phyloP scores from a whole-genome alignment of 805 yeast genomes.

The Cephaloascus fragrans region DNA sequence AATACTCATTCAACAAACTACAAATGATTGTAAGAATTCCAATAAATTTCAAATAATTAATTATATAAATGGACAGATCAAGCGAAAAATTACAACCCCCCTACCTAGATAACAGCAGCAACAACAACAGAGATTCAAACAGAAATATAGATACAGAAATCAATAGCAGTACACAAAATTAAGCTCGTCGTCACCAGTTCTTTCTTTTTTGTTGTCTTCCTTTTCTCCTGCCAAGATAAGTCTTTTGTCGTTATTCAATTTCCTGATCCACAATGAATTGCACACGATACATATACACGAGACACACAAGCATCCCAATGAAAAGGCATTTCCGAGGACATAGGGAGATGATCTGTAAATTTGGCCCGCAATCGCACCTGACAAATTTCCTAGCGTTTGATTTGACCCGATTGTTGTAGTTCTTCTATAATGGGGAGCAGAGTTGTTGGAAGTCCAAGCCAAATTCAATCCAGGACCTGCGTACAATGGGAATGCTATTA shows the following conservation, averaged over 20 bases:
- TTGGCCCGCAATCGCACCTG: constrained; percentile 36
- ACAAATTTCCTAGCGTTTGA: constrained; percentile 32
- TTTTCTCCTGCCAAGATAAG: constrained; percentile 10
- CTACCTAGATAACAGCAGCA: too few relatives aligned
- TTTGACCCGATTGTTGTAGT: constrained; percentile 31
- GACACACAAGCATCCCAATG: constrained; percentile 21
- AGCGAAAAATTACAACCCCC: too few relatives aligned
- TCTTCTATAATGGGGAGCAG: constrained; percentile 30
- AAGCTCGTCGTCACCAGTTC: constrained; percentile 13
- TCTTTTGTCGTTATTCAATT: constrained; percentile 6
- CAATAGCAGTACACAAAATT: constrained; percentile 11
- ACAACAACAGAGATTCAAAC: too few relatives aligned
- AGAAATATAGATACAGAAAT: neutral
- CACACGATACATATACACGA: constrained; percentile 9
- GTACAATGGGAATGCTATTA: constrained; percentile 24
- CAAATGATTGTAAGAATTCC: too few relatives aligned
- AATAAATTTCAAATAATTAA: too few relatives aligned
- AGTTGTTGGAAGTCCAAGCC: constrained; percentile 33
- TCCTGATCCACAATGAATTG: constrained; percentile 7
- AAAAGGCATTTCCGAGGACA: constrained; percentile 26
- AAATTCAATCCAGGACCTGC: constrained; percentile 27
- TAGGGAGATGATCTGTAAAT: constrained; percentile 30
- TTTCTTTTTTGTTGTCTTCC: constrained; percentile 8
- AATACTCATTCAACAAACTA: too few relatives aligned
- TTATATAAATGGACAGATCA: too few relatives aligned